phyloP scores from a whole-genome alignment of 352 stramenopile genomes.

The Globisporangium heterothallicum region DNA sequence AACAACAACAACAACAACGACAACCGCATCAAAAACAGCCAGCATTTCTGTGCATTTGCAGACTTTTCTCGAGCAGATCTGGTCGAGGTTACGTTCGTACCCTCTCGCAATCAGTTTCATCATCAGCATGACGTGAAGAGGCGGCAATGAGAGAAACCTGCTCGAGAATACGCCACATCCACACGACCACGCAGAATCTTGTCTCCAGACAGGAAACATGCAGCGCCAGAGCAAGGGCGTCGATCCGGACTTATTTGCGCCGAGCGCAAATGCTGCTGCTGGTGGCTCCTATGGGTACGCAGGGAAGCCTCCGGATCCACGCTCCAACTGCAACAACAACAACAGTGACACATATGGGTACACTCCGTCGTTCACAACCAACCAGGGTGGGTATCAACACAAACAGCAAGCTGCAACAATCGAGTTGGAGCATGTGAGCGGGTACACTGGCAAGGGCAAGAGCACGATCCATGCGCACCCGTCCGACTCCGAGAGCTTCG shows the following conservation, averaged over 20 bases:
- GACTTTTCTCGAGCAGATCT: background rate
- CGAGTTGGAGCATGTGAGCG: slow-evolving; percentile 67
- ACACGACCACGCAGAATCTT: too few species aligned
- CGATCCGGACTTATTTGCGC: slow-evolving; percentile 55
- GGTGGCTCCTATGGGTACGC: slow-evolving; percentile 3
- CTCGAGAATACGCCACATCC: too few species aligned
- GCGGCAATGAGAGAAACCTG: too few species aligned
- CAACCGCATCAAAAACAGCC: too few species aligned
- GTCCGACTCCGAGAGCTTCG: slow-evolving; percentile 40
- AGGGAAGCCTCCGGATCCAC: background rate
- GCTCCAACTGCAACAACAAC: slow-evolving; percentile 7
- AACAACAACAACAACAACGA: too few species aligned
- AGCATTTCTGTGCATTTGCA: too few species aligned
- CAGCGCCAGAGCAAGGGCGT: slow-evolving; percentile 28
- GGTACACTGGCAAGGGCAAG: slow-evolving; percentile 51
- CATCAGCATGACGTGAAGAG: background rate
- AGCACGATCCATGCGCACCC: slow-evolving; percentile 50
- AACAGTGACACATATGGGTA: slow-evolving; percentile 16
- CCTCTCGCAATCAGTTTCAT: background rate
- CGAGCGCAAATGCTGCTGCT: slow-evolving; percentile 16
- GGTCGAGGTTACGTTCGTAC: background rate
- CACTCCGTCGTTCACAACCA: slow-evolving; percentile 5
- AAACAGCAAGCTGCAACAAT: slow-evolving; percentile 16
- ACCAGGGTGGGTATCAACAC: slow-evolving; percentile 11
- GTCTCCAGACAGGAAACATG: slow-evolving; percentile 17